Percentiles rank a stretch among this genome's conserved stretches.
Conservation (phyloP, 2,329 filamentous ascomycete species). For the Fusarium sp. region DNA sequence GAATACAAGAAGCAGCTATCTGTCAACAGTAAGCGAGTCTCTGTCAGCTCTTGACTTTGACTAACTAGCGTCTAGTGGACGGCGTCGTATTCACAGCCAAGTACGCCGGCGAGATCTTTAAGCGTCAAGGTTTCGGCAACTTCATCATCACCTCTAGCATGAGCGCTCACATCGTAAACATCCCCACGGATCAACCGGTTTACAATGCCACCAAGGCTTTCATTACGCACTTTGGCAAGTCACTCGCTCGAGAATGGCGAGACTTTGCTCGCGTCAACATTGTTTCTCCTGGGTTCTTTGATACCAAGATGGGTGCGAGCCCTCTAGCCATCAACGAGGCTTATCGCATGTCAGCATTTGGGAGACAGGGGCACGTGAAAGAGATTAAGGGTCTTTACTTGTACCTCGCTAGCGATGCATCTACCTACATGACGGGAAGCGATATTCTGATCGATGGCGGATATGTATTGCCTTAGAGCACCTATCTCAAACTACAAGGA, state of each 20-base stretch:
- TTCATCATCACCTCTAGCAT: constrained; percentile 65
- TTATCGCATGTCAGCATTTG: constrained; percentile 61
- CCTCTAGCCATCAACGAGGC: constrained; percentile 58
- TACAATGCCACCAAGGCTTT: constrained; percentile 68
- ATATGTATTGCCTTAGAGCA: constrained; percentile 23
- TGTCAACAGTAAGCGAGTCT: constrained; percentile 55
- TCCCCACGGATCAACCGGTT: constrained; percentile 63
- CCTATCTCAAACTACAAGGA: neutral
- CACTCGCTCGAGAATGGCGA: constrained; percentile 65
- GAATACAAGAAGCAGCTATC: constrained; percentile 64
- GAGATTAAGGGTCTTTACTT: constrained; percentile 72
- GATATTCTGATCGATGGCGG: constrained; percentile 33
- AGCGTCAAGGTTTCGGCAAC: constrained; percentile 57
- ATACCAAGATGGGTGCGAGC: constrained; percentile 63
- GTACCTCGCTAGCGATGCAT: constrained; percentile 63
- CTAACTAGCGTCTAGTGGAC: constrained; percentile 48
- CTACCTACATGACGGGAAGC: constrained; percentile 35
- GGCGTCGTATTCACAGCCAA: constrained; percentile 59
- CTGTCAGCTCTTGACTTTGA: neutral
- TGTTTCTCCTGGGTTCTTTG: constrained; percentile 60
- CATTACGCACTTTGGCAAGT: constrained; percentile 65
- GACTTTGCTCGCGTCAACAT: constrained; percentile 68
- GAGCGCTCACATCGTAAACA: constrained; percentile 61
- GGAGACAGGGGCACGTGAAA: constrained; percentile 71
- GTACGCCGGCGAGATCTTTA: constrained; percentile 57